These are phyloP conservation scores for Cytidiella melzeri DNA, from an alignment of 768 basidiomycete genomes.

Conservation along the genomic window DNA sequence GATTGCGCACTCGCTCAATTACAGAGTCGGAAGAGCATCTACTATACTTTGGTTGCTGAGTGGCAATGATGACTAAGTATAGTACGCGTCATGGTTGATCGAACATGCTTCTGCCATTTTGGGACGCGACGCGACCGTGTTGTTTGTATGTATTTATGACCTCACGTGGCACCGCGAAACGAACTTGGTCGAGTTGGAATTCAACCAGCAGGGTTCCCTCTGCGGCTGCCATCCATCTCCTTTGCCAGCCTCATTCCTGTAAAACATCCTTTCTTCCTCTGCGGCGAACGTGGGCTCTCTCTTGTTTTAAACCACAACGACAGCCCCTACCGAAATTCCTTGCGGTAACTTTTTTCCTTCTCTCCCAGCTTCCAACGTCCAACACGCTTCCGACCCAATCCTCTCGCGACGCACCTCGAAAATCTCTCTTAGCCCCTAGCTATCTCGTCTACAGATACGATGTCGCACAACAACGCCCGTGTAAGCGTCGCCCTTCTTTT, in stretches of 20 bases:
- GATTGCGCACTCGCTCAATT: too few relatives aligned
- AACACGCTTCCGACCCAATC: neutral
- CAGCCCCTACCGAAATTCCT: neutral
- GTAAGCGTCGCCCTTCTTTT: slow-evolving; percentile 32
- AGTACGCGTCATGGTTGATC: neutral
- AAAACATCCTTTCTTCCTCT: slow-evolving; percentile 6
- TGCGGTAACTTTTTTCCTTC: neutral
- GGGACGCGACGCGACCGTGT: slow-evolving; percentile 2
- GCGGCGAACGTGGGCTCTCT: neutral
- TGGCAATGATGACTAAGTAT: too few relatives aligned
- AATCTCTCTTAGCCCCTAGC: slow-evolving; percentile 15
- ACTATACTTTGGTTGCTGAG: too few relatives aligned
- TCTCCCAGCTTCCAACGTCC: neutral
- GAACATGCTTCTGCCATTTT: neutral
- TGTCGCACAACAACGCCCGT: slow-evolving; percentile 61
- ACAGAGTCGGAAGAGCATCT: too few relatives aligned
- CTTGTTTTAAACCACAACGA: neutral
- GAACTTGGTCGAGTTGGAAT: slow-evolving; percentile 7
- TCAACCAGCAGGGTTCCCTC: slow-evolving; percentile 1
- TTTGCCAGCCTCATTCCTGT: slow-evolving; percentile 8
- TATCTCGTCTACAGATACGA: slow-evolving; percentile 11
- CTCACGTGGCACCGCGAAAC: slow-evolving; percentile 7
- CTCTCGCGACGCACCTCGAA: slow-evolving; percentile 16
- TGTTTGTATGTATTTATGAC: slow-evolving; percentile 4
- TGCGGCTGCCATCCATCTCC: slow-evolving; percentile 7